These are phyloP conservation scores for Lactuca saligna DNA, from an alignment of 129 eudicot genomes.

Conservation along the genomic window DNA sequence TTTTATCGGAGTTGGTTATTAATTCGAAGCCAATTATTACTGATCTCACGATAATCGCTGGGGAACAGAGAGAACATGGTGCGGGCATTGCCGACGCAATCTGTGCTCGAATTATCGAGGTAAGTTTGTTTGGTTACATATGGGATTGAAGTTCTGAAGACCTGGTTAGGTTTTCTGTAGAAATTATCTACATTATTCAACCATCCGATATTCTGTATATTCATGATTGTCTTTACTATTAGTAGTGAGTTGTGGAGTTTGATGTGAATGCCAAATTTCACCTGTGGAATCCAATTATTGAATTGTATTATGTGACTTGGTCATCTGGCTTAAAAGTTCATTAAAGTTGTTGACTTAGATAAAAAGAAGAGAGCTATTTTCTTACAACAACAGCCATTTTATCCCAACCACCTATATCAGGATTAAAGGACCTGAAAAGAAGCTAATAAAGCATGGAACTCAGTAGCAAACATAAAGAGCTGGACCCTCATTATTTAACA, in stretches of 20 bases:
- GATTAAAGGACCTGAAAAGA: background rate
- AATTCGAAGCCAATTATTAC: slow-evolving; percentile 94
- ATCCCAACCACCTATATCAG: background rate
- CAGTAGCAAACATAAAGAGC: background rate
- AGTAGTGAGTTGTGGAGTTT: background rate
- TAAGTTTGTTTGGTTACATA: slow-evolving; percentile 21
- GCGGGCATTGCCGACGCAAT: slow-evolving; percentile 82
- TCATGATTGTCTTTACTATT: background rate
- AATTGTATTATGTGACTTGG: background rate
- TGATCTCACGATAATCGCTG: slow-evolving; percentile 91
- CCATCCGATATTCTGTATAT: background rate
- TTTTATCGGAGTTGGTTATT: slow-evolving; percentile 58
- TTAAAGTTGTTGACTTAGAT: background rate
- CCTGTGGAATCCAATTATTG: background rate
- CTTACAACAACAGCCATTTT: background rate
- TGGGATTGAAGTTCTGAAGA: background rate
- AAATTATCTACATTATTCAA: background rate
- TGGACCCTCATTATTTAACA: background rate
- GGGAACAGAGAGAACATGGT: slow-evolving; percentile 71
- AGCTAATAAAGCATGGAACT: background rate
- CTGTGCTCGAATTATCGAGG: slow-evolving; percentile 83
- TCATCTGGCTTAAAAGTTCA: slow-evolving; percentile 1
- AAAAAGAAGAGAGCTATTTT: background rate
- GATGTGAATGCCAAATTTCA: slow-evolving; percentile 7
- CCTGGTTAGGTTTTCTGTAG: background rate